Evolutionary conservation across 1,139 yeast genomes (phyloP), one percentile per base, ranked within the genome.

Genomic region (Pneumocystis canis): DNA sequence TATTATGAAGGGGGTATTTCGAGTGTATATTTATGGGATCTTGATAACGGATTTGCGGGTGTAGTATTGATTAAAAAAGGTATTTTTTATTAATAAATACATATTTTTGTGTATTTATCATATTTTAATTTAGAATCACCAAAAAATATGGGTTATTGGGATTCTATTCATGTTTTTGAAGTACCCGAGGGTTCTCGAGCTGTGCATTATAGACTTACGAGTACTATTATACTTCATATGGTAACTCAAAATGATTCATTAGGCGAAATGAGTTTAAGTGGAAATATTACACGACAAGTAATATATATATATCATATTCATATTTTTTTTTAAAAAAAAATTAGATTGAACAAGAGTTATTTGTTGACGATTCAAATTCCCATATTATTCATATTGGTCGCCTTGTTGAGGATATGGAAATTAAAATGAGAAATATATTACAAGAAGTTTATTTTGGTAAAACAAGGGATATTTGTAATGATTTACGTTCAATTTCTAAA

Each of bases 371-470:
- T 70, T 68, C 77, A 63, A 77, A 82, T 28, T 80, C 84, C 37
- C 97, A 92, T 73, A 81, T 92, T 66, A 83, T 89, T 61, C 89
- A 90, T 71, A 77, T 92, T 68, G 98, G 98, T 32, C 79, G 86
- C 1, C 74, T 90, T 70, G 81, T 92, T 33, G 98, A 92, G 74
- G 96, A 89, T 68, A 80, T 89, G 62, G 98, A 92, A 75, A 84
- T 87, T 68, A 89, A 86, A 72, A 79, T 92, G 76, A 82, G 98
- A 74, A 88, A 87, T 70, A 78, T 87, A 75, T 79, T 92, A 66
- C 96, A 90, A 73, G 96, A 89, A 67, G 97, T 92, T 33, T 92
- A 92, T 73, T 92, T 92, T 72, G 97, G 95, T 71, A 92, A 92
- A 76, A 87, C 96, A 47, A 84, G 88, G 71, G 97, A 90, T 71